These are phyloP conservation scores for Erucastrum elatum DNA, from an alignment of 345 rosid species.

Conservation along the genomic window DNA sequence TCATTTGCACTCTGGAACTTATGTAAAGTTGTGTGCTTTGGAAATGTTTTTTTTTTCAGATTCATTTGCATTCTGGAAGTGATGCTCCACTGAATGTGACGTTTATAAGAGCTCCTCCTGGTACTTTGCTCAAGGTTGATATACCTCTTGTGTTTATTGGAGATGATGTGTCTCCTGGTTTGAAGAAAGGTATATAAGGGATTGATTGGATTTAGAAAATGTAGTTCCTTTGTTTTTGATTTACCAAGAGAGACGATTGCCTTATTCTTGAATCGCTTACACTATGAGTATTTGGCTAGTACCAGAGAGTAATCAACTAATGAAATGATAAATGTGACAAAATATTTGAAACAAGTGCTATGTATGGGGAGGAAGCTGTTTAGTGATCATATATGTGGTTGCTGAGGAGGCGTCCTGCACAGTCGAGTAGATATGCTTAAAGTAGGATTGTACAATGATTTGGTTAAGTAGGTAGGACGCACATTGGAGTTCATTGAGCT, in stretches of 20 bases:
- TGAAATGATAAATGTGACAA: background rate
- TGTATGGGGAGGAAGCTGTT: background rate
- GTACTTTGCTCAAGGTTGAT: constrained; percentile 75
- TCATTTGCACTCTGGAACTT: background rate
- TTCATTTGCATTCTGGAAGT: constrained; percentile 76
- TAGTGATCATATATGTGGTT: background rate
- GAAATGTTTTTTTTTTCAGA: constrained; percentile 41
- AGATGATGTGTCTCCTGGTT: constrained; percentile 91
- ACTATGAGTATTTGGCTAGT: background rate
- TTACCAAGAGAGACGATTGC: background rate
- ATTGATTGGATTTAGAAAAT: background rate
- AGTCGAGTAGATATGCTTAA: constrained; percentile 7
- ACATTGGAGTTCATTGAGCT: constrained; percentile 2
- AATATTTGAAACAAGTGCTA: no score
- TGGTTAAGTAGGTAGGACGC: background rate
- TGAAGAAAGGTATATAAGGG: constrained; percentile 67
- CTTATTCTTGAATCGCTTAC: background rate
- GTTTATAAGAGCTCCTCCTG: constrained; percentile 78
- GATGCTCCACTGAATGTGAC: constrained; percentile 89
- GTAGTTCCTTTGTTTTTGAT: background rate
- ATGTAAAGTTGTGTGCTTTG: background rate
- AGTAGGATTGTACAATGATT: background rate
- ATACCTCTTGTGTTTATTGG: constrained; percentile 85
- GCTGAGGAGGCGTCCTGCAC: background rate
- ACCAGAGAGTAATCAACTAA: background rate